Conservation (phyloP, 768 basidiomycete genomes). For the Pleurotus giganteus region DNA sequence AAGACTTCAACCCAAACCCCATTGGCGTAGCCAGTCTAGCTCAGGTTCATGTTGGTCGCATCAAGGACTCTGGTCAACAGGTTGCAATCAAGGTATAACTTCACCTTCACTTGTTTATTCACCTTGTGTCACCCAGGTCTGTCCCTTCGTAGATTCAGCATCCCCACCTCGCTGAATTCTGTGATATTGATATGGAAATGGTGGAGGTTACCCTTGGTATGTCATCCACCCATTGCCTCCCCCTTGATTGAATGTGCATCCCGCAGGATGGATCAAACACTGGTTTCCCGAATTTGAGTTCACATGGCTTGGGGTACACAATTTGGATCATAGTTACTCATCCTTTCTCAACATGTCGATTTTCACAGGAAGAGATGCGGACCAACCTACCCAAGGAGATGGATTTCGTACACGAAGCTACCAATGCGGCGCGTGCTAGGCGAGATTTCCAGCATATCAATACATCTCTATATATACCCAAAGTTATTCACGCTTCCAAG, state of each 20-base stretch:
- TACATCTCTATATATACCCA: constrained; percentile 86
- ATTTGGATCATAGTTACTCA: background rate
- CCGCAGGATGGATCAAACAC: constrained; percentile 77
- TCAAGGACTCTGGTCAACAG: constrained; percentile 63
- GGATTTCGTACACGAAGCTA: constrained; percentile 90
- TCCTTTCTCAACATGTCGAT: constrained; percentile 25
- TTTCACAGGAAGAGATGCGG: constrained; percentile 84
- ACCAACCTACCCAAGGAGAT: constrained; percentile 90
- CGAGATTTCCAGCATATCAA: constrained; percentile 68
- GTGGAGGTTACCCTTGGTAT: constrained; percentile 70
- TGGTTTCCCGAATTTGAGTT: constrained; percentile 98
- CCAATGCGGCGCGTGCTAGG: constrained; percentile 71
- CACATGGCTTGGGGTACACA: constrained; percentile 76
- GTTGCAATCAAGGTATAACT: constrained; percentile 81
- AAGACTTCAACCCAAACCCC: constrained; percentile 81
- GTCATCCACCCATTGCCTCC: constrained; percentile 13
- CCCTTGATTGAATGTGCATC: background rate
- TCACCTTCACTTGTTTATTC: background rate
- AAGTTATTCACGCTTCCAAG: constrained; percentile 77
- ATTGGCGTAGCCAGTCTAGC: constrained; percentile 96
- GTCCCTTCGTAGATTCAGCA: constrained; percentile 67
- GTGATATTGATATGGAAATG: constrained; percentile 86
- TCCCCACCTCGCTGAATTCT: constrained; percentile 90
- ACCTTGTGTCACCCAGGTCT: constrained; percentile 13
- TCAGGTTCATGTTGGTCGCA: constrained; percentile 87